phyloP scores from a whole-genome alignment of 495 filamentous ascomycete genomes.

The Trypethelium eluteriae region DNA sequence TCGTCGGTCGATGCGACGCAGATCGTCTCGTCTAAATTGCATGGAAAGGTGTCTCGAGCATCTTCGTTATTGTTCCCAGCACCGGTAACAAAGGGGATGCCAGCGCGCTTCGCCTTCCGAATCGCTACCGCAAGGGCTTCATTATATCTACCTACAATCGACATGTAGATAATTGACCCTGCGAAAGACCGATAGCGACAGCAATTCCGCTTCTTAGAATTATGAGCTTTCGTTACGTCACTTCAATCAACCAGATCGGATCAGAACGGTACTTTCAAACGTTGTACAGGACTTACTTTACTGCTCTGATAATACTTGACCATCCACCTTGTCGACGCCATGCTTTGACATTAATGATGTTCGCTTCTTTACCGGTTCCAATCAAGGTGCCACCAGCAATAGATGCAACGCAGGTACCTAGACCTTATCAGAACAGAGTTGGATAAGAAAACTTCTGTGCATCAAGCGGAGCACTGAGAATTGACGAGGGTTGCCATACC shows the following conservation, averaged over 20 bases:
- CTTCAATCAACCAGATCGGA: background rate
- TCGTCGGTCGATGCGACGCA: background rate
- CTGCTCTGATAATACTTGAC: background rate
- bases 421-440: background rate
- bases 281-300: background rate
- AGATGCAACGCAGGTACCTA: background rate
- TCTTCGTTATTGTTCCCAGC: background rate
- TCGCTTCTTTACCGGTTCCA: background rate
- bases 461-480: no score
- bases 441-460: no score
- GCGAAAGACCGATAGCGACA: background rate
- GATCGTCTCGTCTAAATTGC: background rate
- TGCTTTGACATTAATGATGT: slow-evolving; percentile 4
- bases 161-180: background rate
- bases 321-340: background rate
- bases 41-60: background rate
- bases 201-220: background rate
- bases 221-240: background rate
- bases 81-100: background rate
- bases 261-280: no score
- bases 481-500: background rate
- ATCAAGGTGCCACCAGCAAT: background rate
- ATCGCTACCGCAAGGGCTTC: background rate
- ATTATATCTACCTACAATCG: background rate
- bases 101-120: background rate